phyloP scores from a whole-genome alignment of 768 basidiomycete genomes.

The Leccinellum albellum region DNA sequence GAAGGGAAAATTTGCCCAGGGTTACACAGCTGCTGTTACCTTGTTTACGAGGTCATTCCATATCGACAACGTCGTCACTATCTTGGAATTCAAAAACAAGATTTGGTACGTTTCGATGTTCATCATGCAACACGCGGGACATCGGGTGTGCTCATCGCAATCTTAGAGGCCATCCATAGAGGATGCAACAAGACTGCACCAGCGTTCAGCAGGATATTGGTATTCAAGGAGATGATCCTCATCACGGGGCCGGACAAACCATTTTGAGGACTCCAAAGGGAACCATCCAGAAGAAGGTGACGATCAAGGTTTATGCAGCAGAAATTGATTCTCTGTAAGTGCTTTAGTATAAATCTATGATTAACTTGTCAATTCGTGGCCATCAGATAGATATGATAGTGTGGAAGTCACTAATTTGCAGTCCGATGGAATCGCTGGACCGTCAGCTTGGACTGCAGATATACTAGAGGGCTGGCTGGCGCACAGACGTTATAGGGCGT shows the following conservation, averaged over 20 bases:
- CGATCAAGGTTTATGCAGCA: constrained; percentile 12
- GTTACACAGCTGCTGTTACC: too few species aligned
- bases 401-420: not conserved
- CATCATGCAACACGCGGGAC: not conserved
- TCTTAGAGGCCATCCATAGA: constrained; percentile 34
- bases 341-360: too few species aligned
- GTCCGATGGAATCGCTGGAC: not conserved
- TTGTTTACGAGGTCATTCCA: too few species aligned
- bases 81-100: constrained; percentile 13
- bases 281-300: constrained; percentile 16
- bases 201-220: constrained; percentile 37
- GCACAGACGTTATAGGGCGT: not conserved
- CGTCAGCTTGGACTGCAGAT: constrained; percentile 1
- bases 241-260: constrained; percentile 39
- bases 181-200: constrained; percentile 36
- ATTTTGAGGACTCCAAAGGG: constrained; percentile 35
- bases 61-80: constrained; percentile 5
- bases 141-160: not conserved
- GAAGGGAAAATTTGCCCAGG: too few species aligned
- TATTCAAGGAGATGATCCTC: constrained; percentile 51
- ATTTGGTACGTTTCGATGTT: constrained; percentile 20
- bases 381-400: constrained; percentile 5
- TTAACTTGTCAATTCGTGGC: not conserved
- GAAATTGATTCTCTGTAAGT: constrained; percentile 24
- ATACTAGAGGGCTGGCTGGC: constrained; percentile 5